Evolutionary conservation across 2,329 filamentous ascomycete species (phyloP), one percentile per base, ranked within the genome.

Genomic region (Sporothrix mexicana): DNA sequence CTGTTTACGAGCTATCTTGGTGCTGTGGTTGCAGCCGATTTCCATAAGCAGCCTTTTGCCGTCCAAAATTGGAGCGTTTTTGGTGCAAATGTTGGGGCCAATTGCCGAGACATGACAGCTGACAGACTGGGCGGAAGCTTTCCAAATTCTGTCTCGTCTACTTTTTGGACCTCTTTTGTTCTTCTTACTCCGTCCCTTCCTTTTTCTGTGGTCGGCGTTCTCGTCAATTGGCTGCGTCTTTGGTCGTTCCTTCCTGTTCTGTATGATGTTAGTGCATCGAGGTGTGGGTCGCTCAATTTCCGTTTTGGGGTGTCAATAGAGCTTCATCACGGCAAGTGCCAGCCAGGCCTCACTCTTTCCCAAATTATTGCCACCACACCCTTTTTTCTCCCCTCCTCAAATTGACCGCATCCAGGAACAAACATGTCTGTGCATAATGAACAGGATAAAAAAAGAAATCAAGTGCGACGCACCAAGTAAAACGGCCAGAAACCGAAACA

Each of bases 261-360:
- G 9, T 20, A 20, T 9, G 51, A 43, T 66, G 47, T 53, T 64
- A 47, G 57, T 47, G 43, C 59, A 45, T 66, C 61, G 30, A 17
- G 9, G n/a, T 36, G 57, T 55, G 69, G 57, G 59, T 23, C 57
- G 57, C 57, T 20, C 43, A 67, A 72, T 75, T 75, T 62, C 75
- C 75, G 45, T 10, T 73, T 76, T 73, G 43, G 76, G 76, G 73
- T 76, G 2, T 76, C 66, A 76, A 76, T 76, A 76, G 73, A 73
- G 61, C 75, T 62, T 74, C 74, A 72, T 74, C 53, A 17, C 55
- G 43, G n/a, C 47, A 72, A 71, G 55, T 59, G 36, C 64, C 64
- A n/a, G 45, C 59, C 25, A 43, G 8, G 12, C 25, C 55, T n/a
- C n/a, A 20, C 13, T 13, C 25, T 41, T 49, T 23, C 41, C 23